A percentile compares a stretch with the other conserved stretches of the same genome.
Conservation (phyloP, 306 rosid species). For the Vigna reflexopilosa region DNA sequence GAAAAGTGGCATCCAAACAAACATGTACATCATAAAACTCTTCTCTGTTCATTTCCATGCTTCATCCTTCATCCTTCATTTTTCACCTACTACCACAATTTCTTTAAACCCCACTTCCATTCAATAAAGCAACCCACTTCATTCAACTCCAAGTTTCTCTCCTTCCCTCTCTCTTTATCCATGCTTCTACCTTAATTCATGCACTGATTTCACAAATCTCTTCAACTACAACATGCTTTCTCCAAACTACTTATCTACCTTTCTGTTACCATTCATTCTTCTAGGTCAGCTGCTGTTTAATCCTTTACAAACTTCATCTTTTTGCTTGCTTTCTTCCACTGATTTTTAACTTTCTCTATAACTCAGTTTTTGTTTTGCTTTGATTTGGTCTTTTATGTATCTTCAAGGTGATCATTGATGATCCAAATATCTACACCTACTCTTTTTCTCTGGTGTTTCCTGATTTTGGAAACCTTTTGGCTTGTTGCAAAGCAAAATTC, state of each 20-base stretch:
- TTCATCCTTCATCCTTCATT: constrained; percentile 33
- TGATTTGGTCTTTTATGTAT: constrained; percentile 3
- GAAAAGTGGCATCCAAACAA: constrained; percentile 46
- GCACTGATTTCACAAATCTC: constrained; percentile 36
- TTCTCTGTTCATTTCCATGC: constrained; percentile 48
- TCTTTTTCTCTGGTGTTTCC: constrained; percentile 36
- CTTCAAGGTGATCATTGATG: constrained; percentile 29
- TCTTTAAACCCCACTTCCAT: constrained; percentile 39
- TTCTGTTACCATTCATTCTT: constrained; percentile 7
- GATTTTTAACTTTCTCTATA: not conserved
- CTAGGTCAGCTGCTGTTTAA: constrained; percentile 13
- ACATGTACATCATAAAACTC: constrained; percentile 47
- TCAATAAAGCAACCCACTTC: constrained; percentile 25
- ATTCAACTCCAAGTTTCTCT: constrained; percentile 48
- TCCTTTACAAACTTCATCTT: not conserved
- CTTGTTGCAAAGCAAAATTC: not conserved
- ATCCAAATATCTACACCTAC: constrained; percentile 11
- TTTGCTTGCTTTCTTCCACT: not conserved
- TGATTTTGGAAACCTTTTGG: constrained; percentile 31
- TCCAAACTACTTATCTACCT: not conserved
- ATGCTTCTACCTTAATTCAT: constrained; percentile 47
- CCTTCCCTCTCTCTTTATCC: not conserved
- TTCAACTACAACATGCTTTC: constrained; percentile 11
- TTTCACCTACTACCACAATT: constrained; percentile 54
- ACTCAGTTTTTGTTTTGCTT: not conserved